Evolutionary conservation across 2,329 filamentous ascomycete species (phyloP).

Genomic region (Alternaria gaisen): DNA sequence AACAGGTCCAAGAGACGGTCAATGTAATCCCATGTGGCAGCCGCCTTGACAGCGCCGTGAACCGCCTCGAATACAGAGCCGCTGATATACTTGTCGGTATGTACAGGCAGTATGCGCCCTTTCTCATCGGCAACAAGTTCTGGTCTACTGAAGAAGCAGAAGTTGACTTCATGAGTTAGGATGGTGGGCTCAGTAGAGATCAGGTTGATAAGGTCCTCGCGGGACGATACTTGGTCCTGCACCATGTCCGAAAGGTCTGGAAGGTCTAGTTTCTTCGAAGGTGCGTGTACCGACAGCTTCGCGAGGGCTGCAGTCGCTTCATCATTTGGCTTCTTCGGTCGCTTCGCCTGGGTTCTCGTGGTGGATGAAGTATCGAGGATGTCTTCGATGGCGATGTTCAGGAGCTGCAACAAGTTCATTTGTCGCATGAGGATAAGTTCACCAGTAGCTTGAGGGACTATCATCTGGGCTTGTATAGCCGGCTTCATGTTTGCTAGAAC

Average conservation of each 20-base stretch:
- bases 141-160: constrained; percentile 52
- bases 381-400: constrained; percentile 56
- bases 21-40: constrained; percentile 56
- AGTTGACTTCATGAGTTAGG: constrained; percentile 41
- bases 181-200: constrained; percentile 25
- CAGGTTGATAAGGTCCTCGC: constrained; percentile 51
- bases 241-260: constrained; percentile 32
- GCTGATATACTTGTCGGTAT: constrained; percentile 57
- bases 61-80: constrained; percentile 55
- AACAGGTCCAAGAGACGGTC: constrained; percentile 50
- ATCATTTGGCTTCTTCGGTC: constrained; percentile 43
- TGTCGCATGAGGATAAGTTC: constrained; percentile 55
- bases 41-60: constrained; percentile 47
- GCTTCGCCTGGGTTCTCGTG: constrained; percentile 31
- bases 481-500: constrained; percentile 27
- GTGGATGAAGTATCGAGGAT: constrained; percentile 54
- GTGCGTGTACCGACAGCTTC: constrained; percentile 41
- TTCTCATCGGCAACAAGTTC: constrained; percentile 59
- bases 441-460: constrained; percentile 30
- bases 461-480: constrained; percentile 26
- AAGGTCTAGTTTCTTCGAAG: constrained; percentile 16
- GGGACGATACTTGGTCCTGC: constrained; percentile 6
- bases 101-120: constrained; percentile 50
- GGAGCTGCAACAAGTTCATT: constrained; percentile 45
- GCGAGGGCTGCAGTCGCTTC: constrained; percentile 42